These are phyloP conservation scores for Leishmania braziliensis DNA, from an alignment of 208 protist genomes.

Conservation along the genomic window DNA sequence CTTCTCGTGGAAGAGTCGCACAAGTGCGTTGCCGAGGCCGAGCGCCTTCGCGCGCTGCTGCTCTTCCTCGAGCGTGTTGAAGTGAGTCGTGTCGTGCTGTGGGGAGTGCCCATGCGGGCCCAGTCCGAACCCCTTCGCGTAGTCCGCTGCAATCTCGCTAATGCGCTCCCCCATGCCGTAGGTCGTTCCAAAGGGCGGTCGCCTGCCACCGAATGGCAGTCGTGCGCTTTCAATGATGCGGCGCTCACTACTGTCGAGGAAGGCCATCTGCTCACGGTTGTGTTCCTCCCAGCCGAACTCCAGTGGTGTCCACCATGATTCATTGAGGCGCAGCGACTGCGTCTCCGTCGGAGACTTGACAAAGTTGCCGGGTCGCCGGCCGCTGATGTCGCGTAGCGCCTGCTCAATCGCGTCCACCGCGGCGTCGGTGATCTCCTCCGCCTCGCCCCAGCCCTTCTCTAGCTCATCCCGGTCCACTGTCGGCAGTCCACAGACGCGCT, in stretches of 20 bases:
- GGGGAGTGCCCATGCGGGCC: constrained; percentile 82
- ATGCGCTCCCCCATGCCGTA: constrained; percentile 90
- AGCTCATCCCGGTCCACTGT: constrained; percentile 90
- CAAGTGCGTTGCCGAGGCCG: constrained; percentile 64
- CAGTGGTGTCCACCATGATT: constrained; percentile 82
- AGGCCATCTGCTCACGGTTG: constrained; percentile 72
- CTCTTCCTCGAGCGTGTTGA: constrained; percentile 68
- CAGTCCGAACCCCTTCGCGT: constrained; percentile 84
- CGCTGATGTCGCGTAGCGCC: constrained; percentile 89
- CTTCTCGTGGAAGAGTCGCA: constrained; percentile 86
- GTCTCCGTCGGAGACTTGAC: constrained; percentile 75
- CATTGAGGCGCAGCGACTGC: constrained; percentile 70
- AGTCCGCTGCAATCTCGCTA: constrained; percentile 77
- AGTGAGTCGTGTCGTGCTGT: constrained; percentile 56
- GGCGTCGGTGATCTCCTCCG: constrained; percentile 58
- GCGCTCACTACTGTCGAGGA: constrained; percentile 71
- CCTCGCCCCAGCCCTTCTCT: constrained; percentile 77
- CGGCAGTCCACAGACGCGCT: constrained; percentile 74
- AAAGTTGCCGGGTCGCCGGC: constrained; percentile 86
- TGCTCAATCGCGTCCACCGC: constrained; percentile 87
- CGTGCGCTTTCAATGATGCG: constrained; percentile 55
- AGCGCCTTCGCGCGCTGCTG: constrained; percentile 52
- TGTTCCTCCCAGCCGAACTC: constrained; percentile 86
- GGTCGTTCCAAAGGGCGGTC: constrained; percentile 81
- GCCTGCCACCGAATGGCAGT: constrained; percentile 80